Evolutionary conservation across 2,329 filamentous ascomycete species (phyloP), one percentile per base, ranked within the genome.

Genomic region (Colletotrichum sp.): DNA sequence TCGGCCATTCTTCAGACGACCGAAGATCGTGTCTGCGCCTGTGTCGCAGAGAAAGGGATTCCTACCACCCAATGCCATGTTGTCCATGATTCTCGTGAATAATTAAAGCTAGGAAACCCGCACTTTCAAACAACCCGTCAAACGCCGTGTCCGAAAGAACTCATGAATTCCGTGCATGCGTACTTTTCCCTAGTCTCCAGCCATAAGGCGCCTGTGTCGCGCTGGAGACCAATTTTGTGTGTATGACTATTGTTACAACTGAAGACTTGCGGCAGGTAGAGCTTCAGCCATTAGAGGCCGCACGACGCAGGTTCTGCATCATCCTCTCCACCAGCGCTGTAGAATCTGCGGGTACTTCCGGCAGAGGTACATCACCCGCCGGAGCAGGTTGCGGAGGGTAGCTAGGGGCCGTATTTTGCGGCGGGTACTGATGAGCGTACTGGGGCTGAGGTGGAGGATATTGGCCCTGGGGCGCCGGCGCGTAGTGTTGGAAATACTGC

Each of bases 281-380:
- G 39, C 29, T 39, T 76, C 36, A 76, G 30, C 74, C 34, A 32
- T 73, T 71, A 11, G 64, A 74, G 5, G 74, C 74, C n/a, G 86
- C 86, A 66, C 86, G 84, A 57, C 86, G 86, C 16, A 91, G 82
- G 77, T 90, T 90, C 59, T 82, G 80, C 85, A 91, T 87, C 85
- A 91, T 88, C 77, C 86, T 86, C 80, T 90, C 88, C 61, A 91
- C 86, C 55, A 91, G 84, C 30, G 87, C 83, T 83, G 87, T 86
- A n/a, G 86, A 87, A 78, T 87, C 87, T 65, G 82, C 79, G 13
- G 87, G 85, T 27, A 87, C 85, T 70, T 88, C 86, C 3, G 86
- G 82, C 66, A 88, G 85, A 19, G 83, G 84, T 44, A 84, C 49
- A 62, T 77, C 62, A 49, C 64, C n/a, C 55, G 78, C 63, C 62